Evolutionary conservation across 306 rosid species (phyloP).

Genomic region (Cucurbita argyrosperma): DNA sequence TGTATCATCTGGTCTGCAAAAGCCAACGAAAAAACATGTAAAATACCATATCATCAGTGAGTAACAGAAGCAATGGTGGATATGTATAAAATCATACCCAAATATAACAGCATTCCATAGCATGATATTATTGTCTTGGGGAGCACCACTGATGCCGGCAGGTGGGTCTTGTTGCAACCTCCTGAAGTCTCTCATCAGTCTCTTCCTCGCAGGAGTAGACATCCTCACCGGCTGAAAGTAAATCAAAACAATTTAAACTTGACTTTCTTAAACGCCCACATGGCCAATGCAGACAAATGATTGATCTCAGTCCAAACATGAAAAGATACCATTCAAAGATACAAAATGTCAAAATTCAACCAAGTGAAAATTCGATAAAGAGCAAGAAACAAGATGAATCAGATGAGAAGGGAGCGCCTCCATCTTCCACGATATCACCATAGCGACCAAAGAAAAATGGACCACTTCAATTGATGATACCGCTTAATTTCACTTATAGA

Average conservation of each 20-base stretch:
- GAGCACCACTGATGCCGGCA: conserved; percentile 93
- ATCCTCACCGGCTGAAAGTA: conserved; percentile 55
- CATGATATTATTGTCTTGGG: conserved; percentile 88
- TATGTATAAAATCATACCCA: conserved; percentile 32
- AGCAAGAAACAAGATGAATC: not conserved
- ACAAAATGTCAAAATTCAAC: not conserved
- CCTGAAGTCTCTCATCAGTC: conserved; percentile 91
- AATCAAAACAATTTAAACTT: conserved; percentile 10
- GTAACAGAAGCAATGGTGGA: not conserved
- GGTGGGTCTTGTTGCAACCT: conserved; percentile 92
- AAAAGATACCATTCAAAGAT: not conserved
- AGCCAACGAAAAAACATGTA: conserved; percentile 14
- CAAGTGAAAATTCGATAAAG: not conserved
- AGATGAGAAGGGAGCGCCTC: not conserved
- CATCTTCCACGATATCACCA: not conserved
- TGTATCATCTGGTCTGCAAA: conserved; percentile 92
- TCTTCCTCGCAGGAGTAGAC: conserved; percentile 88
- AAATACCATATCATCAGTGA: not conserved
- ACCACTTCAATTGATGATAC: not conserved
- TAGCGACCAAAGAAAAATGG: not conserved
- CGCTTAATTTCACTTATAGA: not conserved
- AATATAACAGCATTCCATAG: conserved; percentile 97
- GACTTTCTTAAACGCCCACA: not conserved
- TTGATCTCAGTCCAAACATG: not conserved
- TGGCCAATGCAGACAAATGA: not conserved